These are phyloP conservation scores for Paecilomyces fulvus DNA, from an alignment of 2,329 filamentous ascomycete genomes.

Conservation along the genomic window DNA sequence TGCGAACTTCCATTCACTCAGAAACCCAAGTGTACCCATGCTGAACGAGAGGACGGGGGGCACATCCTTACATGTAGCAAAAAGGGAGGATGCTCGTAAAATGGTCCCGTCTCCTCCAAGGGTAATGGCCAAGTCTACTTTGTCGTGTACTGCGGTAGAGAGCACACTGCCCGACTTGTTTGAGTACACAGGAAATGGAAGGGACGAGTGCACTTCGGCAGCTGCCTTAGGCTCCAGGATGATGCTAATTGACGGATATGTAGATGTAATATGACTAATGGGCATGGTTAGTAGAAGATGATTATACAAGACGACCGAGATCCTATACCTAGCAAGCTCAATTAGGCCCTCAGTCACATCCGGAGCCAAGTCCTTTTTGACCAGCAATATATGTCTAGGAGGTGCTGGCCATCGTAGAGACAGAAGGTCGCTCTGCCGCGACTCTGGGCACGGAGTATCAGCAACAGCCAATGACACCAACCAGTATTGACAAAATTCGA, in stretches of 20 bases:
- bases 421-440: conserved; percentile 51
- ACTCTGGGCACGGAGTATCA: conserved; percentile 36
- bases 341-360: conserved; percentile 48
- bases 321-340: conserved; percentile 45
- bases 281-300: conserved; percentile 29
- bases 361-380: conserved; percentile 56
- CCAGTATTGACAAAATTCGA: neutral
- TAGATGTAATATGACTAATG: conserved; percentile 62
- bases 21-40: conserved; percentile 91
- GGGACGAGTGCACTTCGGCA: conserved; percentile 56
- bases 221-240: conserved; percentile 76
- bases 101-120: conserved; percentile 92
- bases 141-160: conserved; percentile 55
- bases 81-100: conserved; percentile 74
- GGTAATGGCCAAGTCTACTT: conserved; percentile 81
- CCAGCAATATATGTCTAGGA: conserved; percentile 59
- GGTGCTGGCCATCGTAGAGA: conserved; percentile 60
- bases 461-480: neutral
- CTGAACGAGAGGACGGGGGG: conserved; percentile 91
- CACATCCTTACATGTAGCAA: conserved; percentile 70
- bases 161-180: conserved; percentile 23
- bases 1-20: conserved; percentile 92
- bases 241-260: conserved; percentile 73
- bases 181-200: conserved; percentile 66
- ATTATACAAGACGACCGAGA: conserved; percentile 1